Conservation (phyloP, 768 basidiomycete genomes). For the Pleurotus tuber-regium region DNA sequence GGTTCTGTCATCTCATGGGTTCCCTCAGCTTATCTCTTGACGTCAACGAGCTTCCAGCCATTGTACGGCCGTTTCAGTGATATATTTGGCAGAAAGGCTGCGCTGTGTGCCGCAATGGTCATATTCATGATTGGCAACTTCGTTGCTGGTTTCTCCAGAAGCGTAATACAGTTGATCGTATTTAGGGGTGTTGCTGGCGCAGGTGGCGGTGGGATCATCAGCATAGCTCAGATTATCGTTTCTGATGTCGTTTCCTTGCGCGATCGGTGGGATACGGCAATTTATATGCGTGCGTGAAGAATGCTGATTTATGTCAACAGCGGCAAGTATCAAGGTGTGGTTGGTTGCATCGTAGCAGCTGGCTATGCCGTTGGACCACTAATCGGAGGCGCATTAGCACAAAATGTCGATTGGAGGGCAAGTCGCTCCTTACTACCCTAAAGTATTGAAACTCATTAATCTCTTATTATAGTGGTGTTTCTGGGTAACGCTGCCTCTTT, state of each 20-base stretch:
- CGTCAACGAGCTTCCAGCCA: slow-evolving; percentile 62
- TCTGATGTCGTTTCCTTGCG: slow-evolving; percentile 72
- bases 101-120: slow-evolving; percentile 53
- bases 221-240: slow-evolving; percentile 68
- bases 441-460: not conserved
- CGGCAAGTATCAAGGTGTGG: slow-evolving; percentile 78
- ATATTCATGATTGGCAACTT: slow-evolving; percentile 67
- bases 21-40: slow-evolving; percentile 68
- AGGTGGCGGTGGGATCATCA: slow-evolving; percentile 70
- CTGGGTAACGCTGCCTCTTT: slow-evolving; percentile 67
- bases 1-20: slow-evolving; percentile 69
- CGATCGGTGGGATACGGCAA: slow-evolving; percentile 42
- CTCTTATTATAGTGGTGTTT: slow-evolving; percentile 58
- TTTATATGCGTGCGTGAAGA: not conserved
- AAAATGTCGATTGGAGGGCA: slow-evolving; percentile 64
- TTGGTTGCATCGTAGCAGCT: slow-evolving; percentile 52
- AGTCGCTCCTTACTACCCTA: no score
- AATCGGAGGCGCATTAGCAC: slow-evolving; percentile 61
- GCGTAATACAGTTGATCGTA: slow-evolving; percentile 65
- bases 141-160: slow-evolving; percentile 63
- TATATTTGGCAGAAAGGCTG: slow-evolving; percentile 64
- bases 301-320: slow-evolving; percentile 27
- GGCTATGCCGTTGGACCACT: slow-evolving; percentile 69
- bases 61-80: slow-evolving; percentile 63
- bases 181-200: slow-evolving; percentile 67